A percentile compares a stretch with the other conserved stretches of the same genome.
Evolutionary conservation across 371 early-diverging fungal species (phyloP).

Genomic region (Lichtheimia hyalospora): DNA sequence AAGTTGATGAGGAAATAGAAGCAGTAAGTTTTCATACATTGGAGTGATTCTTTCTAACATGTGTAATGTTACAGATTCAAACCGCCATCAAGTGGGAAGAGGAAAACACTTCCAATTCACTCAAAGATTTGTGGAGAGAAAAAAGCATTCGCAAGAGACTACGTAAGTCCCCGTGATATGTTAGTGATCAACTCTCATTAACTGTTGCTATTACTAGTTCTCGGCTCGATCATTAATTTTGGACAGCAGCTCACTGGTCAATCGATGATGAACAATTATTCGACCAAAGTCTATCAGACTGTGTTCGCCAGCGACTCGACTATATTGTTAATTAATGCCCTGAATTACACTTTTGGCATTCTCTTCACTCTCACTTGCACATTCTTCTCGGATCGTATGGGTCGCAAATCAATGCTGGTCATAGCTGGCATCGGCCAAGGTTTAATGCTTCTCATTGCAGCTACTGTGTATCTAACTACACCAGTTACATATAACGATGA

Average conservation of each 20-base stretch:
- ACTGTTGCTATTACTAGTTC: constrained; percentile 1
- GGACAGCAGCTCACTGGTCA: constrained; percentile 35
- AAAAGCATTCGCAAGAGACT: constrained; percentile 20
- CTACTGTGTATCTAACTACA: constrained; percentile 23
- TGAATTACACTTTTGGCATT: constrained; percentile 32
- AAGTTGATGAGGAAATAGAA: constrained; percentile 24
- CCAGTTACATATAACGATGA: constrained; percentile 7
- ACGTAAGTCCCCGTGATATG: constrained; percentile 6
- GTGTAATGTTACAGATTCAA: constrained; percentile 11
- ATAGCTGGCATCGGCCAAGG: constrained; percentile 27
- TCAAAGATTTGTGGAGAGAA: constrained; percentile 20
- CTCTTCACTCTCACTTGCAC: constrained; percentile 29
- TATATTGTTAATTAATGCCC: constrained; percentile 25
- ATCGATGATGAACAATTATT: constrained; percentile 33
- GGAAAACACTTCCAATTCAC: constrained; percentile 20
- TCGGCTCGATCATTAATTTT: constrained; percentile 29
- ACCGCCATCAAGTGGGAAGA: constrained; percentile 28
- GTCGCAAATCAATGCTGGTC: constrained; percentile 20
- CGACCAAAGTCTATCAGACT: constrained; percentile 22
- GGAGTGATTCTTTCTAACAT: neutral
- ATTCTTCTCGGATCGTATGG: constrained; percentile 23
- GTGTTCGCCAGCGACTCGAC: constrained; percentile 24
- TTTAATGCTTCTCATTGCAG: constrained; percentile 22
- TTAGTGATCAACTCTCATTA: neutral
- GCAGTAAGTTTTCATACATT: constrained; percentile 10